Percentiles rank a stretch among this genome's conserved stretches.
phyloP scores from a whole-genome alignment of 78 protist species.

The Dictyostelium brefeldianum region DNA sequence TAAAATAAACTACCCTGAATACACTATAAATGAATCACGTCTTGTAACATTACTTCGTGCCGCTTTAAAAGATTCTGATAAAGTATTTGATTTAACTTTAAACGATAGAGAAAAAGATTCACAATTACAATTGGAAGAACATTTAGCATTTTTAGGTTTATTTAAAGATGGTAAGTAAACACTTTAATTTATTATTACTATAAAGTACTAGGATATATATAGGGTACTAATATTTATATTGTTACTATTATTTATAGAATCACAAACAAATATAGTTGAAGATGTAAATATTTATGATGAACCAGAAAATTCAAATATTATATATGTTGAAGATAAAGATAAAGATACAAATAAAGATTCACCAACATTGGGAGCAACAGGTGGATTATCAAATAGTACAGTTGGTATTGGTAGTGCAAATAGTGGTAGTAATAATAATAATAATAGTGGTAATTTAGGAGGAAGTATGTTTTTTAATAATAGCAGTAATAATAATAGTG shows the following conservation, averaged over 20 bases:
- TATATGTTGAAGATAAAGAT: slow-evolving; percentile 58
- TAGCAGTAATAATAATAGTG: background rate
- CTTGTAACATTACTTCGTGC: slow-evolving; percentile 53
- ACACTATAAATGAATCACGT: slow-evolving; percentile 58
- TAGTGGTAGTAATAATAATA: background rate
- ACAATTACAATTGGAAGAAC: slow-evolving; percentile 50
- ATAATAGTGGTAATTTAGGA: background rate
- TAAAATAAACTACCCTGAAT: slow-evolving; percentile 62
- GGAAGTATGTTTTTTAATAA: too few species aligned
- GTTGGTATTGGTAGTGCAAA: background rate
- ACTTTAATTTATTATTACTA: background rate
- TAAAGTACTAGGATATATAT: too few species aligned
- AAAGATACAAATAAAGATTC: slow-evolving; percentile 7
- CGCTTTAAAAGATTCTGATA: slow-evolving; percentile 61
- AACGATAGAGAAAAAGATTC: slow-evolving; percentile 48
- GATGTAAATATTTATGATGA: slow-evolving; percentile 81
- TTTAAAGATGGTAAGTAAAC: slow-evolving; percentile 13
- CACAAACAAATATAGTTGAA: background rate
- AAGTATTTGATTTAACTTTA: slow-evolving; percentile 45
- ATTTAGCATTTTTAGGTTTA: slow-evolving; percentile 72
- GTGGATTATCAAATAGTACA: background rate
- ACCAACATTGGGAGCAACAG: background rate
- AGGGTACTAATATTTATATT: too few species aligned
- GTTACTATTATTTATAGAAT: background rate
- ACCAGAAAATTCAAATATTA: slow-evolving; percentile 55